Evolutionary conservation across 2,329 filamentous ascomycete genomes (phyloP).

Genomic region (Harringtonia aguacate): DNA sequence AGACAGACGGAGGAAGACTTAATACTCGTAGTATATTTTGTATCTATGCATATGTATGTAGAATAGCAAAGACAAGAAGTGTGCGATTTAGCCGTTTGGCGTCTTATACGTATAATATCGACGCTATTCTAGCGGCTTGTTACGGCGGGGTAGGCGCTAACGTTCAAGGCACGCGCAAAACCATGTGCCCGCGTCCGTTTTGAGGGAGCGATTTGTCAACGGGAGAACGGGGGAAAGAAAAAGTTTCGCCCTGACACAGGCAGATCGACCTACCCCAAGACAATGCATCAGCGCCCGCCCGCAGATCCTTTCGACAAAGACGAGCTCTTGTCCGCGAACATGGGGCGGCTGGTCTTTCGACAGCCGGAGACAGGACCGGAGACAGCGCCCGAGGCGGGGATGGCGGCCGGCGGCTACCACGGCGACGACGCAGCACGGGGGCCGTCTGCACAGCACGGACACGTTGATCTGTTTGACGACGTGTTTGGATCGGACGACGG

Average conservation of each 20-base stretch:
- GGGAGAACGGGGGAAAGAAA: too few relatives aligned
- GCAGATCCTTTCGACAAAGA: slow-evolving; percentile 7
- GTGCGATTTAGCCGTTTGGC: too few relatives aligned
- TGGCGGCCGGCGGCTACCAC: background rate
- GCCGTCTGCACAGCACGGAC: background rate
- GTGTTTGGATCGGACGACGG: slow-evolving; percentile 10
- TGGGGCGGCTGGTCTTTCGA: background rate
- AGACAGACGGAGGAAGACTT: too few relatives aligned
- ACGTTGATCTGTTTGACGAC: slow-evolving; percentile 11
- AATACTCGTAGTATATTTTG: too few relatives aligned
- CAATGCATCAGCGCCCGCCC: slow-evolving; percentile 13
- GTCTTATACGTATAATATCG: too few relatives aligned
- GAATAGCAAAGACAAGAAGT: too few relatives aligned
- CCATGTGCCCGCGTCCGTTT: too few relatives aligned
- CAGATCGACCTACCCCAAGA: background rate
- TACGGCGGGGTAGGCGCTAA: background rate
- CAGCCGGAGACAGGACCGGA: background rate
- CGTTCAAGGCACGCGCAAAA: background rate
- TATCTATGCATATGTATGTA: too few relatives aligned
- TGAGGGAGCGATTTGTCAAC: too few relatives aligned
- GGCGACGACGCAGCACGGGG: background rate
- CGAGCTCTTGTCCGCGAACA: slow-evolving; percentile 2
- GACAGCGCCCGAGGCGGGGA: background rate
- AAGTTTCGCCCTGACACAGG: too few relatives aligned
- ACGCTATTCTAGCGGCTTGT: background rate